phyloP scores from a whole-genome alignment of 345 rosid genomes.

The Eucalyptus cloeziana region DNA sequence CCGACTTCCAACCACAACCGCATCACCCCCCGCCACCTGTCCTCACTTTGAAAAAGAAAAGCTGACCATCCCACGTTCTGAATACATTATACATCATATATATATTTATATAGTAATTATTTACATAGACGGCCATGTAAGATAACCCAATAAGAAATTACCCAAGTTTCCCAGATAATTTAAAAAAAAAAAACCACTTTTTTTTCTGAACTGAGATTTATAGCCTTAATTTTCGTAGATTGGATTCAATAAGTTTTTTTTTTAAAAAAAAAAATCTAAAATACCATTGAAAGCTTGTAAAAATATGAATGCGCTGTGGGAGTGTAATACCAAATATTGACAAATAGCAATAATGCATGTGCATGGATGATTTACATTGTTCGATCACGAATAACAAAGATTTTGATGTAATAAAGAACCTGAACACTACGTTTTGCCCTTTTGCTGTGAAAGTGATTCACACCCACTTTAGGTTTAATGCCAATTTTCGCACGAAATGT shows the following conservation, averaged over 20 bases:
- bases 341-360: not conserved
- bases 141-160: not conserved
- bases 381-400: not conserved
- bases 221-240: not conserved
- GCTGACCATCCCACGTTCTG: not conserved
- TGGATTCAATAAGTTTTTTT: not conserved
- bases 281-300: not conserved
- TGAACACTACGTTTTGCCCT: not conserved
- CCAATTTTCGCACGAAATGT: fast-evolving
- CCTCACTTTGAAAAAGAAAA: not conserved
- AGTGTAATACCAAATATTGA: not conserved
- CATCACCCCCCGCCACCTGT: not conserved
- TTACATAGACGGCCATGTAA: not conserved
- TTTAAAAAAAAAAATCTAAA: not conserved
- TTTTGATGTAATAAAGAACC: not conserved
- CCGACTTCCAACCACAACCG: not conserved
- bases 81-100: not conserved
- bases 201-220: not conserved
- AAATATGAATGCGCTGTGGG: not conserved
- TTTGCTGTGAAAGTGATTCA: not conserved
- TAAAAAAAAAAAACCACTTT: too few relatives aligned
- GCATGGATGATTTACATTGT: not conserved
- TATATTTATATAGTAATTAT: not conserved
- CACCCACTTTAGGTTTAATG: not conserved
- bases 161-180: not conserved